These are phyloP conservation scores for Cordyceps farinosa DNA, from an alignment of 2,329 filamentous ascomycete genomes.

Conservation along the genomic window DNA sequence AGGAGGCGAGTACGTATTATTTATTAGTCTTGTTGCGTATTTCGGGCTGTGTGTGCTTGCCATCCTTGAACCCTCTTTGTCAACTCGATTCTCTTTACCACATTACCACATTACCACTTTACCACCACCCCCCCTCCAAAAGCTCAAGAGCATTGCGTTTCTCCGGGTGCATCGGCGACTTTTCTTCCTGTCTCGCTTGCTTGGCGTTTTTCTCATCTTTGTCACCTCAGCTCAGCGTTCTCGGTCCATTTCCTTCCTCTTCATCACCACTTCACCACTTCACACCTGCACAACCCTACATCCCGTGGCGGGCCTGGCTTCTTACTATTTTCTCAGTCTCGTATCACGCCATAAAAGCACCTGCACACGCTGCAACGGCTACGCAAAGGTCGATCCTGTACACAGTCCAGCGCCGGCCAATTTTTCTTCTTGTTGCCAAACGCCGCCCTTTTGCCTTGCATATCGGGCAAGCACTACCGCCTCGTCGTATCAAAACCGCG, in stretches of 20 bases:
- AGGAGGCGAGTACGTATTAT: slow-evolving; percentile 10
- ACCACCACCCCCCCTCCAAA: no score
- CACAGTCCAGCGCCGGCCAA: not conserved
- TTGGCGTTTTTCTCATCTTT: not conserved
- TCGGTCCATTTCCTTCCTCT: not conserved
- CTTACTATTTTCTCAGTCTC: not conserved
- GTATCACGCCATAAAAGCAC: slow-evolving; percentile 1
- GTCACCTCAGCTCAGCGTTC: not conserved
- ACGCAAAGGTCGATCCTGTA: not conserved
- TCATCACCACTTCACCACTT: not conserved
- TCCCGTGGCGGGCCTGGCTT: not conserved
- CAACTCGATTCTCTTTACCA: not conserved
- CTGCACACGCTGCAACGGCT: not conserved
- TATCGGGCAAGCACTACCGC: not conserved
- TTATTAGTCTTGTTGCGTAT: not conserved
- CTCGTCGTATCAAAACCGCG: not conserved
- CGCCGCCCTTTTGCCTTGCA: not conserved
- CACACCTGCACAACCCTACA: not conserved
- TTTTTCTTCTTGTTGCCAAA: not conserved
- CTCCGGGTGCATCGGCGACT: not conserved
- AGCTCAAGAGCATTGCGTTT: not conserved
- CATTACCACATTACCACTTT: not conserved
- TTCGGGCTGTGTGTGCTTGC: not conserved
- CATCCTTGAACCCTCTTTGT: slow-evolving; percentile 6
- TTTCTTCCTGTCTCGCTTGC: slow-evolving; percentile 4